A percentile compares a stretch with the other conserved stretches of the same genome.
Evolutionary conservation across 257 asterid genomes (phyloP).

Genomic region (Rehmannia glutinosa): DNA sequence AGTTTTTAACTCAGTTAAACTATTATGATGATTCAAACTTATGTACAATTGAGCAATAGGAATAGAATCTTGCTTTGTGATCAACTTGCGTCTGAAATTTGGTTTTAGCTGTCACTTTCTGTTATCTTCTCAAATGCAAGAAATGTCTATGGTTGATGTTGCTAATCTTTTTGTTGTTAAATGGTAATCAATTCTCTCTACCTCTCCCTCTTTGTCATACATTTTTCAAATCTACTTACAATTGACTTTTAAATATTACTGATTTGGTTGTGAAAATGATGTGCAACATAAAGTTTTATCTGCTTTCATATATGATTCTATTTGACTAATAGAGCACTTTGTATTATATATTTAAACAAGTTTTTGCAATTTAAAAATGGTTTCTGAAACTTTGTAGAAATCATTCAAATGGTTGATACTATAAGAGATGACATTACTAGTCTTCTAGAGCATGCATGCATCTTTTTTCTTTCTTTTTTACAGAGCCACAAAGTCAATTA

Average conservation of each 20-base stretch:
- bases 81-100: neutral
- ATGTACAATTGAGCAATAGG: conserved; percentile 5
- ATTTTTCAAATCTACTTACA: neutral
- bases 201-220: conserved; percentile 6
- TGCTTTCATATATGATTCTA: no score
- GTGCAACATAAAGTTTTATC: no score
- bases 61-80: neutral
- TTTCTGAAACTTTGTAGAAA: neutral
- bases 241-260: neutral
- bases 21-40: neutral
- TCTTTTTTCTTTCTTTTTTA: neutral
- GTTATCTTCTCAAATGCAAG: neutral
- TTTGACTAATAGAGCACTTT: no score
- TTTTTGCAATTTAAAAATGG: conserved; percentile 1
- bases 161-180: neutral
- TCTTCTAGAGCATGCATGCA: neutral
- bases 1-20: neutral
- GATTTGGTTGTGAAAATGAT: no score
- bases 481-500: neutral
- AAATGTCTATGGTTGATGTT: neutral
- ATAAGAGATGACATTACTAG: neutral
- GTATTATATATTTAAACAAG: neutral
- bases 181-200: neutral
- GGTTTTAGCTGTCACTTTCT: neutral
- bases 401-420: neutral